A percentile compares a stretch with the other conserved stretches of the same genome.
Conservation (phyloP, 73 alveolate species). For the Urostyla sp. region DNA sequence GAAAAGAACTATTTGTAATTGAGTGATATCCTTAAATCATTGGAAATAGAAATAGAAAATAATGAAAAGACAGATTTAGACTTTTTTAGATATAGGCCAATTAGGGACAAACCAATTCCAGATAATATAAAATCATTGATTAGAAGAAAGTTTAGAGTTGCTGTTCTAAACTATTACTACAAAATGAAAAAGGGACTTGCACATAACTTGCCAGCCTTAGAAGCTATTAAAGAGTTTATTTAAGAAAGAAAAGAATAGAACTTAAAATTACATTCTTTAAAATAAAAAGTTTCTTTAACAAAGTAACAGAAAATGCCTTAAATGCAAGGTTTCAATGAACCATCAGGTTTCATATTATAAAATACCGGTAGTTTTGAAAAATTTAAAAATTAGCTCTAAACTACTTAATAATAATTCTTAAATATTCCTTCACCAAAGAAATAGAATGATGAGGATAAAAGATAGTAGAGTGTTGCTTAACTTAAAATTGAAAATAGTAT, state of each 20-base stretch:
- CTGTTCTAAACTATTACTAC: background rate
- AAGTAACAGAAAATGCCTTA: too few relatives aligned
- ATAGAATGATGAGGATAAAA: too few relatives aligned
- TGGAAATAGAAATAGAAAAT: slow-evolving; percentile 58
- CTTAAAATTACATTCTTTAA: background rate
- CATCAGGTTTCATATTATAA: too few relatives aligned
- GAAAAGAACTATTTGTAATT: slow-evolving; percentile 31
- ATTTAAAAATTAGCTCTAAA: too few relatives aligned
- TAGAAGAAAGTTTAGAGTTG: slow-evolving; percentile 42
- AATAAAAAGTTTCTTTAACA: too few relatives aligned
- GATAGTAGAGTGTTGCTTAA: too few relatives aligned
- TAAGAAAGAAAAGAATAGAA: background rate
- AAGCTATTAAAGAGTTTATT: slow-evolving; percentile 22
- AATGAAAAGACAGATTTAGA: slow-evolving; percentile 68
- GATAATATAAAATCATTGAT: slow-evolving; percentile 30
- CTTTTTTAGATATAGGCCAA: slow-evolving; percentile 52
- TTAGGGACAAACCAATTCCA: slow-evolving; percentile 51
- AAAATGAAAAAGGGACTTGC: slow-evolving; percentile 11
- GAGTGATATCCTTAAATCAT: slow-evolving; percentile 24
- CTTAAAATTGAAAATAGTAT: too few relatives aligned
- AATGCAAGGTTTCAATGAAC: too few relatives aligned
- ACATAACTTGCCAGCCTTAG: slow-evolving; percentile 32
- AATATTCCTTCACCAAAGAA: too few relatives aligned
- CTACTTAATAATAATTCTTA: too few relatives aligned
- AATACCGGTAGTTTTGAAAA: too few relatives aligned